Evolutionary conservation across 371 early-diverging fungal species (phyloP).

Genomic region (Mortierella sp.): DNA sequence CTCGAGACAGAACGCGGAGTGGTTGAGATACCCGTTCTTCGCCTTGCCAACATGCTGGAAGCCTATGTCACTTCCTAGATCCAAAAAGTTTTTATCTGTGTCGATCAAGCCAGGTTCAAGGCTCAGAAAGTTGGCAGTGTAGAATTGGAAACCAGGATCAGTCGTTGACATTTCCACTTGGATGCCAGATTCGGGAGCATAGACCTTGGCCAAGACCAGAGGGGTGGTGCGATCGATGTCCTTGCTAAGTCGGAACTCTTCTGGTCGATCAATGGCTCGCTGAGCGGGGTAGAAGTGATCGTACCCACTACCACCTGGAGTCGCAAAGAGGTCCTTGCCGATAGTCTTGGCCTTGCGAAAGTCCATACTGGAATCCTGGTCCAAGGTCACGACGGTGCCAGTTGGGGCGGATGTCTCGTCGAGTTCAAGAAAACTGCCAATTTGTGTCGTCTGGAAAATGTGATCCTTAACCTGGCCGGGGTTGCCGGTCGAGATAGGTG

Average conservation of each 20-base stretch:
- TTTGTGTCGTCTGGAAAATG: slow-evolving; percentile 64
- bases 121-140: slow-evolving; percentile 77
- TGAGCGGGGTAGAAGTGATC: slow-evolving; percentile 75
- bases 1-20: slow-evolving; percentile 80
- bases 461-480: slow-evolving; percentile 53
- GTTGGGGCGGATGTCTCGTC: slow-evolving; percentile 76
- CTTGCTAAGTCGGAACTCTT: slow-evolving; percentile 45
- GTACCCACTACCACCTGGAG: slow-evolving; percentile 65
- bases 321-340: slow-evolving; percentile 61
- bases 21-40: slow-evolving; percentile 48
- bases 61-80: background rate
- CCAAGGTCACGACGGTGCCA: slow-evolving; percentile 65
- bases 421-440: slow-evolving; percentile 67
- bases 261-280: slow-evolving; percentile 3
- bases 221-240: slow-evolving; percentile 62
- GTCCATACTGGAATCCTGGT: slow-evolving; percentile 65
- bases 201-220: slow-evolving; percentile 63
- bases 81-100: slow-evolving; percentile 15
- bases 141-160: slow-evolving; percentile 84
- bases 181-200: slow-evolving; percentile 75
- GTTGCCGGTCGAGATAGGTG: background rate
- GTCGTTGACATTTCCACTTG: slow-evolving; percentile 70
- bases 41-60: slow-evolving; percentile 42
- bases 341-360: slow-evolving; percentile 68
- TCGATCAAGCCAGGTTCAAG: slow-evolving; percentile 62